Base-by-base conservation (phyloP, 2,329 filamentous ascomycete species). In the Proliferodiscus dingleyae region DNA sequence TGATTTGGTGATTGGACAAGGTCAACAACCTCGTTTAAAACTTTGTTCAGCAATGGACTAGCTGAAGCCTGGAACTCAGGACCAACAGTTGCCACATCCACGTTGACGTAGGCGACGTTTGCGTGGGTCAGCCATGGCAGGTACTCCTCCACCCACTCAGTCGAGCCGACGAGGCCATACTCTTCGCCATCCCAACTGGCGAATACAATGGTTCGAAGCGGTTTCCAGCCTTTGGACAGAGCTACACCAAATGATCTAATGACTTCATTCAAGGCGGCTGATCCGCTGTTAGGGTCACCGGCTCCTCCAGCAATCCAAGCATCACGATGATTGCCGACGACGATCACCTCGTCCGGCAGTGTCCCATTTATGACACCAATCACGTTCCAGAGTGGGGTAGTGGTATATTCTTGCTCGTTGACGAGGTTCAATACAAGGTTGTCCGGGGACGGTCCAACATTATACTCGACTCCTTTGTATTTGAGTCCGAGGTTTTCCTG, bases 351-450 rank as follows among this genome's bases (percentile, higher is more conserved):
- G 57, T 95, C 82, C 58, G 89, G 81, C 28, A 93, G 80, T 0
- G 85, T 86, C 8, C 91, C 93, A 58, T 95, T 95, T 64, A 98
- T 87, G 37, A 93, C 73, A 36, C 91, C 91, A 53, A 97, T 91
- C 2, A 93, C 87, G 61, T 98, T 85, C 89, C 89, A 95, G 42
- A 91, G 71, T 3, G 87, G 85, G 0, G 85, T 93, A 1, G 78
- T 91, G 11, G 81, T 80, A 60, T 95, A 93, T 37, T 89, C 80
- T 67, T 94, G 88, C 59, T 89, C 72, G 59, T 91, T 95, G 60
- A 77, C 74, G 32, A 87, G 74, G 61, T 89, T 88, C 44, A 93
- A 70, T 1, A 80, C 79, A 2, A 91, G 61, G 43, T 78, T 67
- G 13, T 86, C 78, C 0, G 90, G 70, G 5, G 82, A 78, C 3